A percentile compares a stretch with the other conserved stretches of the same genome.
Evolutionary conservation across 2,329 filamentous ascomycete species (phyloP).

Genomic region (Trichoderma polysporum): DNA sequence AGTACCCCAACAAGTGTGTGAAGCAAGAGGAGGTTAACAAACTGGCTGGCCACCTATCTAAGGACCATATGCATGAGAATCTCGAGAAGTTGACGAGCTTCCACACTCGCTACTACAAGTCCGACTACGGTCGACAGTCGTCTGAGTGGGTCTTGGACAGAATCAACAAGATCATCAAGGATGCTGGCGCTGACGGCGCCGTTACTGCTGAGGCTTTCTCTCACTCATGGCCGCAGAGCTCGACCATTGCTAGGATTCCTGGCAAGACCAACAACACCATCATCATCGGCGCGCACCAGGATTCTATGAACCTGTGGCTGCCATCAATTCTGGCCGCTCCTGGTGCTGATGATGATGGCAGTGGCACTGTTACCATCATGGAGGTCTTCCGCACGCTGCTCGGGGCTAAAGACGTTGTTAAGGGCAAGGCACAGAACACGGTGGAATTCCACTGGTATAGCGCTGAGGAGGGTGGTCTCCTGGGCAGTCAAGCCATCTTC

Average conservation of each 20-base stretch:
- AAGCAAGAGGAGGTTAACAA: constrained; percentile 66
- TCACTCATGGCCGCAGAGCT: constrained; percentile 86
- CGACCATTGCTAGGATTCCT: constrained; percentile 87
- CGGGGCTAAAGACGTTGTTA: constrained; percentile 65
- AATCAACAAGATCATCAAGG: constrained; percentile 68
- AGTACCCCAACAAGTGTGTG: constrained; percentile 66
- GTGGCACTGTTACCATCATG: constrained; percentile 89
- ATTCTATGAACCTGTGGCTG: constrained; percentile 90
- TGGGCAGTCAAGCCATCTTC: constrained; percentile 90
- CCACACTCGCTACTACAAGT: constrained; percentile 81
- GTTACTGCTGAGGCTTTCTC: constrained; percentile 72
- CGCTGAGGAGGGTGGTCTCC: constrained; percentile 82
- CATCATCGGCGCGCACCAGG: constrained; percentile 88
- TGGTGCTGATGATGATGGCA: constrained; percentile 93
- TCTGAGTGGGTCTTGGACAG: constrained; percentile 82
- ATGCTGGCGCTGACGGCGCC: constrained; percentile 66
- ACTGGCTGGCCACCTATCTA: constrained; percentile 67
- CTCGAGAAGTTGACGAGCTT: constrained; percentile 77
- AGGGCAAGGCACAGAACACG: constrained; percentile 76
- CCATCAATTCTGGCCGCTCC: constrained; percentile 82
- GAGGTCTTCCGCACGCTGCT: constrained; percentile 84
- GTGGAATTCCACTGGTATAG: constrained; percentile 98
- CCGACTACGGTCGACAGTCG: constrained; percentile 74
- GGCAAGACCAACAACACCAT: constrained; percentile 82
- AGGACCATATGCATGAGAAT: constrained; percentile 73